Base-by-base conservation (phyloP, 2,329 filamentous ascomycete species). In the Fusarium chuoi region DNA sequence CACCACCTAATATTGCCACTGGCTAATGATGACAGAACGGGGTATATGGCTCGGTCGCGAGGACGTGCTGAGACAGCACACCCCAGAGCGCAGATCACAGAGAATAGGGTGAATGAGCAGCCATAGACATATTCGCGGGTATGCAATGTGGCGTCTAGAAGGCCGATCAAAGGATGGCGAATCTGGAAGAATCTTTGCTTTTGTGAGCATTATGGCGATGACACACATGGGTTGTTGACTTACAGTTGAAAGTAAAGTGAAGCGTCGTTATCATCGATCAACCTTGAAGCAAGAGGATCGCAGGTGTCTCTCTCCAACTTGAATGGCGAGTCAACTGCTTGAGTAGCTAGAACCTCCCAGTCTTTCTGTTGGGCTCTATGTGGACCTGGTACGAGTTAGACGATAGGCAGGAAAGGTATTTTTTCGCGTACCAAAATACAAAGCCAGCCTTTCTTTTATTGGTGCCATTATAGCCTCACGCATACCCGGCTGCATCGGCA, bases 401-500 rank as follows among this genome's bases (percentile, higher is more conserved):
- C 0, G 4, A 2, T 1, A 17, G 4, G 33, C 0, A 1, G 9
- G 20, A 6, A 2, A 13, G 13, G 4, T 3, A 5, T 18, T 3
- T 1, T 30, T 18, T 46, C 5, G 11, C 63, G 11, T 24, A 68
- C 65, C 44, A 24, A 68, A 68, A 48, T 68, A 68, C 28, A 22
- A 15, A 7, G 56, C 65, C 1, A 68, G 56, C 6, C 65, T 28
- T n/a, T 68, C 65, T 11, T 68, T 68, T 18, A 68, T 68, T 5
- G 65, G 65, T 0, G 64, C 65, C 65, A 68, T 68, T 17, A 68
- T 68, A 13, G 65, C 48, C 6, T 68, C 56, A 4, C 65, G 66
- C 17, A 67, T 30, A 12, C 65, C 65, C 4, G 65, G 64, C 8
- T 62, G 65, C 30, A 68, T 36, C 12, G 65, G 65, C 42, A 63